Evolutionary conservation across 2,329 filamentous ascomycete genomes (phyloP).

Genomic region (Talaromyces sp.): DNA sequence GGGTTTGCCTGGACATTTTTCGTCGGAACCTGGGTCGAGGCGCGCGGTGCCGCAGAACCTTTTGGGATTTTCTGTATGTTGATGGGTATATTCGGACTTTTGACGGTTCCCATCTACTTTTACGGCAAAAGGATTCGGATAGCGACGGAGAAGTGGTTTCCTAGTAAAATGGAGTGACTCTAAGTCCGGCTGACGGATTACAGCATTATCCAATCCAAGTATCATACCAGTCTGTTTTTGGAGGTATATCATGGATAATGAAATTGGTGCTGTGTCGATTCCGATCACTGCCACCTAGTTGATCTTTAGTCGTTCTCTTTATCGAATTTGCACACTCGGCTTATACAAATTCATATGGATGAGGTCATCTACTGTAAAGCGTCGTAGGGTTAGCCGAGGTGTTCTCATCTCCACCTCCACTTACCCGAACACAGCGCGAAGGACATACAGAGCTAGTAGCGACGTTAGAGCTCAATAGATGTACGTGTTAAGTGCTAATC

Average conservation of each 20-base stretch:
- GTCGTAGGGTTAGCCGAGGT: neutral
- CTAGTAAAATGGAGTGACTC: neutral
- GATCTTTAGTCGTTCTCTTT: neutral
- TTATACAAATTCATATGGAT: neutral
- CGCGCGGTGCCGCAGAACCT: constrained; percentile 46
- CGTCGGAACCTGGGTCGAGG: constrained; percentile 49
- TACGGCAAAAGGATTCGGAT: neutral
- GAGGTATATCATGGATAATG: too few species aligned
- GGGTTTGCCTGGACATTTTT: constrained; percentile 58
- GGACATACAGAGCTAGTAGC: neutral
- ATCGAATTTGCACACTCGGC: neutral
- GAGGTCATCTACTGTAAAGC: neutral
- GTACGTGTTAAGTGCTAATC: neutral
- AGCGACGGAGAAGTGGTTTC: neutral
- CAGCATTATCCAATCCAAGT: neutral
- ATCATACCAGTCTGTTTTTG: neutral
- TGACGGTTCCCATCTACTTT: constrained; percentile 21
- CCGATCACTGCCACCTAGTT: too few species aligned
- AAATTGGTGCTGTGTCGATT: too few species aligned
- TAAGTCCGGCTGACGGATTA: neutral
- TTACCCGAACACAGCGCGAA: neutral
- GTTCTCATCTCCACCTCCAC: neutral
- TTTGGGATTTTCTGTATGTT: constrained; percentile 56
- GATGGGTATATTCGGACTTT: constrained; percentile 50
- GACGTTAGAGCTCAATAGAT: neutral